Base-by-base conservation (phyloP, 192 early-diverging fungal species). In the Chytriomyces hyalinus region DNA sequence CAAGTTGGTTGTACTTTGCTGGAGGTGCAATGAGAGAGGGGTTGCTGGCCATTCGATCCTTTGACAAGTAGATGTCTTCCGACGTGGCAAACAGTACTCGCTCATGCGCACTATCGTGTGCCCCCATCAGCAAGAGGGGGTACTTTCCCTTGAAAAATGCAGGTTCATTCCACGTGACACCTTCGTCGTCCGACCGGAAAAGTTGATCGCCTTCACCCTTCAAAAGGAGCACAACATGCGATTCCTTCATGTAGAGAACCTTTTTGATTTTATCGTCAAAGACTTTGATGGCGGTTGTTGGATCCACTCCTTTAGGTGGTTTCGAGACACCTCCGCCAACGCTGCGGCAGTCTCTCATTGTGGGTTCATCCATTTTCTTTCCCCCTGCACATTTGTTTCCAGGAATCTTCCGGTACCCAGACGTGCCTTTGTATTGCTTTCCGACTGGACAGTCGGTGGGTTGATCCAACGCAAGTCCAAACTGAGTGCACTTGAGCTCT, bases 381-480 rank as follows among this genome's bases (percentile, higher is more conserved):
- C 83, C 81, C 6, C 88, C 63, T 77, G 87, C 76, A 79, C 96
- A 98, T 0, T 86, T 88, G 84, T 95, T 90, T 17, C 95, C 96
- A 10, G 95, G 94, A 70, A 98, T 91, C 69, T 89, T 84, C 6
- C 94, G 91, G 74, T 92, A 95, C 6, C 95, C 95, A 0, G 91
- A 90, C 0, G 88, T 91, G 3, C 90, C 94, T 65, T 85, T 67
- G 78, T 94, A 98, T 69, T 82, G 87, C 59, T 85, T 86, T 51
- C 90, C 90, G 0, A 80, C 71, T 36, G 83, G 80, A 81, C 96
- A 98, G 17, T 89, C 73, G 69, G 72, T 85, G 88, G 45, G 85
- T 81, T 69, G 91, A 85, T 70, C 96, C 78, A 44, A 77, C 51
- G 79, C 87, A 80, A 20, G 78, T 60, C 91, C 92, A 6, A 81